These are phyloP conservation scores for Phylloboletellus chloephorus DNA, from an alignment of 1,284 basidiomycete genomes.

Conservation along the genomic window DNA sequence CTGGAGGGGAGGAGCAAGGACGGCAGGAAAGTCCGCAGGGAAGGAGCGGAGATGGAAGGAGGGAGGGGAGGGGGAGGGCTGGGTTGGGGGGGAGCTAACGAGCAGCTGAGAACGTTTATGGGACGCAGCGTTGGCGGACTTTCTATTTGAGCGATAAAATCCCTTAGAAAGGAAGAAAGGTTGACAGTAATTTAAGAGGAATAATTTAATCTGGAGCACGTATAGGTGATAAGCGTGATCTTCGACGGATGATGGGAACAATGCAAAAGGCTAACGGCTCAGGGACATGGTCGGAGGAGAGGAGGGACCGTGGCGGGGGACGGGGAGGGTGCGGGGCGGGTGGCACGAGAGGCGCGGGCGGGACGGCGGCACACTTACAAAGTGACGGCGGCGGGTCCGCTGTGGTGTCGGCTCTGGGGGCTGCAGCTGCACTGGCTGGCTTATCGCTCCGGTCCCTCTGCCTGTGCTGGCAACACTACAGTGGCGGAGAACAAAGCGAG, in stretches of 20 bases:
- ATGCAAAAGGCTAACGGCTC: constrained; percentile 8
- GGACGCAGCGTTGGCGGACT: constrained; percentile 35
- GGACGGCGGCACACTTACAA: too few relatives aligned
- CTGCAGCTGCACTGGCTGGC: too few relatives aligned
- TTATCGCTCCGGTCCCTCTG: too few relatives aligned
- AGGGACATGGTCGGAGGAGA: neutral
- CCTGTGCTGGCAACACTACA: too few relatives aligned
- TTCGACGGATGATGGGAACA: constrained; percentile 3
- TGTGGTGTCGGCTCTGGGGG: too few relatives aligned
- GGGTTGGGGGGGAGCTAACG: constrained; percentile 9
- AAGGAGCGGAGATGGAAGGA: constrained; percentile 12
- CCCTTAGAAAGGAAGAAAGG: constrained; percentile 15
- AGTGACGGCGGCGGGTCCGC: too few relatives aligned
- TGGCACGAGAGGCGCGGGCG: too few relatives aligned
- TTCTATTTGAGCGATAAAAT: constrained; percentile 32
- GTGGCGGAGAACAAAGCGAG: too few relatives aligned
- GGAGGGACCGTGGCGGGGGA: neutral
- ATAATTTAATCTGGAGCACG: constrained; percentile 1
- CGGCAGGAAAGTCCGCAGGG: neutral
- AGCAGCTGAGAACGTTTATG: constrained; percentile 36
- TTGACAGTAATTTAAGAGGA: constrained; percentile 1
- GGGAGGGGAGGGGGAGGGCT: constrained; percentile 6
- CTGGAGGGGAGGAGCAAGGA: constrained; percentile 1
- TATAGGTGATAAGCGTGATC: constrained; percentile 4
- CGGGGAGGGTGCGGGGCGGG: too few relatives aligned